Evolutionary conservation across 352 stramenopile species (phyloP).

Genomic region (Aphanomyces euteiches): DNA sequence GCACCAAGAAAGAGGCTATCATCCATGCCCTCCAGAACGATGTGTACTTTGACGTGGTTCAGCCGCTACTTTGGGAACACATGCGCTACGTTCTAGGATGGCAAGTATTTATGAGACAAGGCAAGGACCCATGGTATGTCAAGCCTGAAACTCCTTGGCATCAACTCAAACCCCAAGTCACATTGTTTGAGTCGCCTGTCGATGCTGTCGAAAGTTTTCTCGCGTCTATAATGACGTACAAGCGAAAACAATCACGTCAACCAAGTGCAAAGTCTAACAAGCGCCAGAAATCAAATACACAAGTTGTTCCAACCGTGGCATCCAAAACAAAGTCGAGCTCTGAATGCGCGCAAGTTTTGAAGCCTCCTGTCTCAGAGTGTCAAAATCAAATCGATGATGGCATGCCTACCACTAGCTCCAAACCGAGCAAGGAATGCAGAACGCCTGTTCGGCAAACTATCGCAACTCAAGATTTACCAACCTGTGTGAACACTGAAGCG

Average conservation of each 20-base stretch:
- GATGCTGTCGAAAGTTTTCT: constrained; percentile 12
- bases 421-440: too few relatives aligned
- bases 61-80: constrained; percentile 3
- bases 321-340: too few relatives aligned
- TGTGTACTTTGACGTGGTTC: neutral
- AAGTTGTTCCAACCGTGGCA: too few relatives aligned
- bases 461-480: too few relatives aligned
- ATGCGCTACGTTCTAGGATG: constrained; percentile 6
- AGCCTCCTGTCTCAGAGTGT: neutral
- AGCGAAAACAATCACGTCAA: constrained; percentile 12
- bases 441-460: too few relatives aligned
- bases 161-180: constrained; percentile 3
- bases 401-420: too few relatives aligned
- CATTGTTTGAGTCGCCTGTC: constrained; percentile 4
- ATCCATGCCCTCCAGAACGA: constrained; percentile 10
- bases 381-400: too few relatives aligned
- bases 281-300: neutral
- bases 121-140: constrained; percentile 9
- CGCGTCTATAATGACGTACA: neutral
- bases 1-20: neutral
- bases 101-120: neutral
- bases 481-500: neutral
- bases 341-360: too few relatives aligned
- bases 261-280: neutral
- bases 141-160: neutral